Conservation (phyloP, 1,139 yeast species). For the Pneumocystis oryctolagi region DNA sequence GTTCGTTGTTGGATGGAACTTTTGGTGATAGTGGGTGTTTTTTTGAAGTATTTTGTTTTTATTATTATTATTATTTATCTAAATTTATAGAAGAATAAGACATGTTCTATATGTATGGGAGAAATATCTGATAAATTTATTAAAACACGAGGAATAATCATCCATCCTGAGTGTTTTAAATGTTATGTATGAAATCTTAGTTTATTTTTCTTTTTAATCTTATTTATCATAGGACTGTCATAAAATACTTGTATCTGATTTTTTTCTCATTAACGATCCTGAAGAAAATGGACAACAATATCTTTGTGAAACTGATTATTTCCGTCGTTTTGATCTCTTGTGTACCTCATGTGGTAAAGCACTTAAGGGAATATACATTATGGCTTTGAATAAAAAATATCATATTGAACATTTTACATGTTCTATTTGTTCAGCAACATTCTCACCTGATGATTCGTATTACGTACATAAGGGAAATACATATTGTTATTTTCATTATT, state of each 20-base stretch:
- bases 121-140: slow-evolving; percentile 8
- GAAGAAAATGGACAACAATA: slow-evolving; percentile 40
- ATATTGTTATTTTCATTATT: slow-evolving; percentile 83
- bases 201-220: background rate
- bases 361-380: slow-evolving; percentile 80
- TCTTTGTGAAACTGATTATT: slow-evolving; percentile 85
- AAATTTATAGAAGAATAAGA: slow-evolving; percentile 1
- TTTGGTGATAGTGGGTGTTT: background rate
- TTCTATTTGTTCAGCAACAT: slow-evolving; percentile 69
- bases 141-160: slow-evolving; percentile 11
- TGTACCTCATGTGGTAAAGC: slow-evolving; percentile 78
- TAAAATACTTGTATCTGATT: slow-evolving; percentile 26
- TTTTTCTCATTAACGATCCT: slow-evolving; percentile 32
- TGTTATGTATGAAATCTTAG: slow-evolving; percentile 4
- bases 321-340: slow-evolving; percentile 64
- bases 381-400: slow-evolving; percentile 82
- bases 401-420: slow-evolving; percentile 94
- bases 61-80: background rate
- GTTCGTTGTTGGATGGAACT: background rate
- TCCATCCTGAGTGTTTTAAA: slow-evolving; percentile 12
- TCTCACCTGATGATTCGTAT: slow-evolving; percentile 84
- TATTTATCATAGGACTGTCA: slow-evolving; percentile 22
- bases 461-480: slow-evolving; percentile 75
- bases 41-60: background rate
- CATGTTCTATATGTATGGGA: background rate